Conservation (phyloP, 768 basidiomycete genomes). For the Suillus weaverae region DNA sequence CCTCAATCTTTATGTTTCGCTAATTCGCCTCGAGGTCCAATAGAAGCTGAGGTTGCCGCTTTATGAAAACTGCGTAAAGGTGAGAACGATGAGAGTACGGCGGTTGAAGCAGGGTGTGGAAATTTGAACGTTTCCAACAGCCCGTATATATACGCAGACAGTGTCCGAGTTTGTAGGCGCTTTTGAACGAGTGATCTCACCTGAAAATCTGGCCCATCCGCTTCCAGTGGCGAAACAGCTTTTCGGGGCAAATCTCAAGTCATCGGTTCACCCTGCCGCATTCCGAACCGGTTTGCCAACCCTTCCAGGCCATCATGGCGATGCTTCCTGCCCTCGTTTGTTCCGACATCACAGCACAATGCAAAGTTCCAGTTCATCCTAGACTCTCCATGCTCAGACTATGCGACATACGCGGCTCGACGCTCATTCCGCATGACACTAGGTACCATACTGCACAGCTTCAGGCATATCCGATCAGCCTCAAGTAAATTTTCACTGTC, state of each 20-base stretch:
- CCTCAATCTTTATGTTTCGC: slow-evolving; percentile 26
- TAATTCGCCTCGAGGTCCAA: slow-evolving; percentile 34
- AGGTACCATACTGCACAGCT: slow-evolving; percentile 1
- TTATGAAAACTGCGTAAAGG: slow-evolving; percentile 6
- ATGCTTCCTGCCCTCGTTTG: slow-evolving; percentile 21
- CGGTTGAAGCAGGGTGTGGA: background rate
- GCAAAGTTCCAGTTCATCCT: slow-evolving; percentile 9
- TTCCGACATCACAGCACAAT: slow-evolving; percentile 10
- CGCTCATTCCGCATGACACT: background rate
- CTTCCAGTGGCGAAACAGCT: slow-evolving; percentile 8
- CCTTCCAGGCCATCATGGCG: background rate
- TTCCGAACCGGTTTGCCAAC: slow-evolving; percentile 20
- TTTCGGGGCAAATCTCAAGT: background rate
- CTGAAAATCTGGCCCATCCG: slow-evolving; percentile 1
- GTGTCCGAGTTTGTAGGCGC: slow-evolving; percentile 7
- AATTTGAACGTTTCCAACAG: slow-evolving; percentile 4
- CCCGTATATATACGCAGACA: slow-evolving; percentile 21
- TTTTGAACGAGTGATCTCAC: slow-evolving; percentile 15
- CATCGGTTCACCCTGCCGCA: background rate
- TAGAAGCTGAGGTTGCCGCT: slow-evolving; percentile 29
- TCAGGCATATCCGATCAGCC: background rate
- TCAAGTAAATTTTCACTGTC: background rate
- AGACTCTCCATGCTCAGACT: background rate
- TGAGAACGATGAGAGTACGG: background rate
- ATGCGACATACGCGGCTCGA: slow-evolving; percentile 30